phyloP scores from a whole-genome alignment of 2,329 filamentous ascomycete species.

The Pseudogymnoascus sp. region DNA sequence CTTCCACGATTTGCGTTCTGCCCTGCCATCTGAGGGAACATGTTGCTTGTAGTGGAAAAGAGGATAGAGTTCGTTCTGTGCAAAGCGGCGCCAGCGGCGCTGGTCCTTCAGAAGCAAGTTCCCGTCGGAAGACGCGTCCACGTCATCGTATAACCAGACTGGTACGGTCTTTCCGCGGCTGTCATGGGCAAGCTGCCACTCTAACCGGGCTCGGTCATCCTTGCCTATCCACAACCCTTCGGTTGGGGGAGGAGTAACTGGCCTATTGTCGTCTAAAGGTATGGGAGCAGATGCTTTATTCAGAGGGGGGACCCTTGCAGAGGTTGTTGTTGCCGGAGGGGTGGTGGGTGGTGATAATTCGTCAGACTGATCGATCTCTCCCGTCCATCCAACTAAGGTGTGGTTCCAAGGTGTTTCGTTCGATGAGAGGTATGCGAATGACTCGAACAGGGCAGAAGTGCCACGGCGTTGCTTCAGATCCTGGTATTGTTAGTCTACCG shows the following conservation, averaged over 20 bases:
- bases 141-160: slow-evolving; percentile 79
- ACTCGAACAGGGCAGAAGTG: slow-evolving; percentile 87
- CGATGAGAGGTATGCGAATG: slow-evolving; percentile 82
- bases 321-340: slow-evolving; percentile 40
- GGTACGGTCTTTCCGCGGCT: slow-evolving; percentile 72
- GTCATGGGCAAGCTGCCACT: slow-evolving; percentile 63
- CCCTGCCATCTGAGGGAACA: slow-evolving; percentile 75
- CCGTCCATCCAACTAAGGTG: slow-evolving; percentile 89
- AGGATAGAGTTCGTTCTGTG: slow-evolving; percentile 84
- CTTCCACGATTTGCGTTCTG: slow-evolving; percentile 75
- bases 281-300: slow-evolving; percentile 75
- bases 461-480: slow-evolving; percentile 70
- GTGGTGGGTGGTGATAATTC: slow-evolving; percentile 38
- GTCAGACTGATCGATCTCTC: slow-evolving; percentile 59
- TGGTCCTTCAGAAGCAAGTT: slow-evolving; percentile 70
- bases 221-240: slow-evolving; percentile 64
- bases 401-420: slow-evolving; percentile 79
- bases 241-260: slow-evolving; percentile 47
- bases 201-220: slow-evolving; percentile 62
- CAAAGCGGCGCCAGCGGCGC: slow-evolving; percentile 77
- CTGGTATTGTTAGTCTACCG: slow-evolving; percentile 35
- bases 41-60: slow-evolving; percentile 96
- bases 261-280: slow-evolving; percentile 55
- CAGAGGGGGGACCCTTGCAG: slow-evolving; percentile 40
- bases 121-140: slow-evolving; percentile 56